A percentile compares a stretch with the other conserved stretches of the same genome.
Conservation (phyloP, 2,329 filamentous ascomycete genomes). For the Calonectria pteridis region DNA sequence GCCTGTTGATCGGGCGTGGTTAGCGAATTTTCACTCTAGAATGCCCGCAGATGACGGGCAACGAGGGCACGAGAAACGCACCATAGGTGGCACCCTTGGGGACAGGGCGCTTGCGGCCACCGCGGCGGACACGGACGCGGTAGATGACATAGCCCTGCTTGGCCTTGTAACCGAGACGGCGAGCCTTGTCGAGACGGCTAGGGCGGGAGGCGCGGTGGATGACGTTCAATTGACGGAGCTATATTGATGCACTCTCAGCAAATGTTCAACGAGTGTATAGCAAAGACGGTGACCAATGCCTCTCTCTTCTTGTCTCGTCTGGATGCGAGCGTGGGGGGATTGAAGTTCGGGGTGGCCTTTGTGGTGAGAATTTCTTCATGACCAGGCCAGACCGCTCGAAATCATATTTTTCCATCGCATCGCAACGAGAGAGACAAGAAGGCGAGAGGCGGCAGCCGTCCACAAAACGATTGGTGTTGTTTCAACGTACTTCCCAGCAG, state of each 20-base stretch:
- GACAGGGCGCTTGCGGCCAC: constrained; percentile 97
- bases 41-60: not conserved
- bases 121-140: constrained; percentile 97
- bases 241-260: constrained; percentile 99
- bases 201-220: constrained; percentile 99
- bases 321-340: constrained; percentile 10
- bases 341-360: not conserved
- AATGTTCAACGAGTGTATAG: constrained; percentile 99
- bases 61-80: constrained; percentile 62
- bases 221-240: constrained; percentile 99
- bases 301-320: constrained; percentile 26
- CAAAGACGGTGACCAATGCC: constrained; percentile 58
- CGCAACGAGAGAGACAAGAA: constrained; percentile 29
- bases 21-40: constrained; percentile 30
- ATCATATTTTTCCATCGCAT: constrained; percentile 10
- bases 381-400: constrained; percentile 24
- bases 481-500: constrained; percentile 97
- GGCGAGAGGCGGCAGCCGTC: constrained; percentile 46
- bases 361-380: constrained; percentile 33
- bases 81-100: constrained; percentile 99
- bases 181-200: constrained; percentile 99
- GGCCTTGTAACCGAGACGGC: constrained; percentile 99
- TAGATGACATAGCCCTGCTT: constrained; percentile 99
- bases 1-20: constrained; percentile 67
- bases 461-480: constrained; percentile 50